These are phyloP conservation scores for Nectriaceae sp. DNA, from an alignment of 2,329 filamentous ascomycete genomes.

Conservation along the genomic window DNA sequence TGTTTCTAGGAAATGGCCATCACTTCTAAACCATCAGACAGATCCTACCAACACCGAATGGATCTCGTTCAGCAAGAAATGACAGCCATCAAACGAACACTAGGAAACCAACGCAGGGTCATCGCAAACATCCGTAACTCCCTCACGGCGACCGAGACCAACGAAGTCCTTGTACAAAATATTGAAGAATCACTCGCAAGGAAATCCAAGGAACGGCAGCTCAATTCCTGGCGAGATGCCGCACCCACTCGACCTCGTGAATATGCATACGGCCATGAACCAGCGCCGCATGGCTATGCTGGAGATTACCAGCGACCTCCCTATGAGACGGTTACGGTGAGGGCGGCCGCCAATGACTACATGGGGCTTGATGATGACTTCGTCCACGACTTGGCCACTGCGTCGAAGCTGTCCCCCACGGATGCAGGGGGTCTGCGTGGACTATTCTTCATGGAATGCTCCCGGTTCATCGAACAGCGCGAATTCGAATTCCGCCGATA, in stretches of 20 bases:
- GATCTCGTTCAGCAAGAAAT: conserved; percentile 45
- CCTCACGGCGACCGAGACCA: conserved; percentile 17
- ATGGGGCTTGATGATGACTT: conserved; percentile 24
- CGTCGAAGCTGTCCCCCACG: conserved; percentile 38
- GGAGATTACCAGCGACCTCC: background rate
- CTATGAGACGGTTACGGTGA: background rate
- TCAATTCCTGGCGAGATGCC: background rate
- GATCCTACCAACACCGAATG: conserved; percentile 43
- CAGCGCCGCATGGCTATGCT: background rate
- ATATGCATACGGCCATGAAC: background rate
- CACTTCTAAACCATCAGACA: conserved; percentile 39
- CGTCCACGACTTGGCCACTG: conserved; percentile 27
- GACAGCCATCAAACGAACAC: conserved; percentile 36
- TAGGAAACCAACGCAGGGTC: conserved; percentile 35
- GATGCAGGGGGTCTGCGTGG: conserved; percentile 40
- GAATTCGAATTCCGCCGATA: conserved; percentile 35
- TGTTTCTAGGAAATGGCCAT: conserved; percentile 41
- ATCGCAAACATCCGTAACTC: conserved; percentile 29
- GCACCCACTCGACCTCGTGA: background rate
- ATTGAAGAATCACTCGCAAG: conserved; percentile 9
- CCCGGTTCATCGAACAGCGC: conserved; percentile 38
- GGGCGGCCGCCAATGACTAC: conserved; percentile 22
- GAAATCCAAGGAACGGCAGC: background rate
- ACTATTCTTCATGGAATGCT: conserved; percentile 42
- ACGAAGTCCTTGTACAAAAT: conserved; percentile 14